Evolutionary conservation across 306 rosid genomes (phyloP), one percentile per base, ranked within the genome.

Genomic region (Sindora glabra): DNA sequence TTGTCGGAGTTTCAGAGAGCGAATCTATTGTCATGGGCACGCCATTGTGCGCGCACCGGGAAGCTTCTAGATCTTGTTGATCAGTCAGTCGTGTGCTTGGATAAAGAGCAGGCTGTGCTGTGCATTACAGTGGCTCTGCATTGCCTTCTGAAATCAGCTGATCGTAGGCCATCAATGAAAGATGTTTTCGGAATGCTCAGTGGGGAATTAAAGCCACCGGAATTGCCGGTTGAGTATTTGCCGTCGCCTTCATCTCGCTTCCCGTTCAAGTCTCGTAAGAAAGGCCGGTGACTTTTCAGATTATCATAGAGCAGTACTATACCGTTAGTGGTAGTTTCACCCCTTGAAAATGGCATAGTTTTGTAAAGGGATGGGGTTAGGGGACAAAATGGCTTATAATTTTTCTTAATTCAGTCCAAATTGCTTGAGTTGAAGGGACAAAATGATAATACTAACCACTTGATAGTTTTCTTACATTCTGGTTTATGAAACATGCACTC

Each of bases 151-250:
- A 92, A 82, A 64, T 59, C 70, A 32, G 89, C 96, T 5, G 59
- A 67, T 49, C 83, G 85, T 23, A 77, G 99, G 56, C 99, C 96
- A 32, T 74, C 96, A 0, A 89, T 92, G 94, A 79, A 83, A 50
- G 81, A 86, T 49, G 90, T 82, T 41, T 79, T 86, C 53, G 82
- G 83, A 15, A 83, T 92, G 84, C 90, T 92, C 4, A 71, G 26
- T 3, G 84, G 96, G 23, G 80, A 76, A 41, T 26, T 73, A 49
- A 83, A 79, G 22, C 67, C 69, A 18, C 94, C 94, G 15, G 74
- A 70, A 54, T 67, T 90, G 32, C 83, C 94, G 2, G 33, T 48
- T 13, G 90, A 80, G 51, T 50, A 79, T 59, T 70, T 86, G 2
- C 76, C 74, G 0, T 76, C 88, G 5, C 61, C 85, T 11, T 78